These are phyloP conservation scores for Kluyveromyces starmeri DNA, from an alignment of 805 yeast species.

Conservation along the genomic window DNA sequence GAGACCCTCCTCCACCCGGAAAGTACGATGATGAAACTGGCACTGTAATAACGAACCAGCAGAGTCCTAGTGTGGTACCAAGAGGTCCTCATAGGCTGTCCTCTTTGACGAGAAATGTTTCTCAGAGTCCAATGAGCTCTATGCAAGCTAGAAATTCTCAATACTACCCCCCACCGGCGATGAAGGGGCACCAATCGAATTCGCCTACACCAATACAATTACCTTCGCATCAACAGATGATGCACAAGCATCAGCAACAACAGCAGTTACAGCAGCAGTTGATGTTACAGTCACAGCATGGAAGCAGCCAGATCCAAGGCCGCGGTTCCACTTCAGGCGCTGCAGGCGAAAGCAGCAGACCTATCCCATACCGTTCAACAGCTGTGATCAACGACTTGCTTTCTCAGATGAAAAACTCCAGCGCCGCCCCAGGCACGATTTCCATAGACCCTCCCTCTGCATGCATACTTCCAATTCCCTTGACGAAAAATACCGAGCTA, in stretches of 20 bases:
- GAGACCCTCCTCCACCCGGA: constrained; percentile 32
- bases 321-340: constrained; percentile 4
- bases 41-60: constrained; percentile 18
- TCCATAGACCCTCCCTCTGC: constrained; percentile 23
- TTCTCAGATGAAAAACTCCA: constrained; percentile 19
- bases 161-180: constrained; percentile 6
- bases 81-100: constrained; percentile 15
- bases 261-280: constrained; percentile 12
- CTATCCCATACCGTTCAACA: constrained; percentile 14
- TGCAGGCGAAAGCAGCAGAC: constrained; percentile 2
- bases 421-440: constrained; percentile 16
- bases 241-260: constrained; percentile 11
- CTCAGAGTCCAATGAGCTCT: background rate
- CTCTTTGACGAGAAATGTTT: constrained; percentile 1
- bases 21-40: constrained; percentile 26
- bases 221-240: constrained; percentile 14
- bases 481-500: constrained; percentile 28
- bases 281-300: constrained; percentile 15
- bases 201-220: constrained; percentile 21
- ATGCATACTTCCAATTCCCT: constrained; percentile 19
- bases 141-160: constrained; percentile 6
- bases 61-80: constrained; percentile 15
- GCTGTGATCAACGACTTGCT: constrained; percentile 20
- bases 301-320: constrained; percentile 2
- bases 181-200: constrained; percentile 11